Evolutionary conservation across 2,329 filamentous ascomycete species (phyloP).

Genomic region (Hypoxylon sp.): DNA sequence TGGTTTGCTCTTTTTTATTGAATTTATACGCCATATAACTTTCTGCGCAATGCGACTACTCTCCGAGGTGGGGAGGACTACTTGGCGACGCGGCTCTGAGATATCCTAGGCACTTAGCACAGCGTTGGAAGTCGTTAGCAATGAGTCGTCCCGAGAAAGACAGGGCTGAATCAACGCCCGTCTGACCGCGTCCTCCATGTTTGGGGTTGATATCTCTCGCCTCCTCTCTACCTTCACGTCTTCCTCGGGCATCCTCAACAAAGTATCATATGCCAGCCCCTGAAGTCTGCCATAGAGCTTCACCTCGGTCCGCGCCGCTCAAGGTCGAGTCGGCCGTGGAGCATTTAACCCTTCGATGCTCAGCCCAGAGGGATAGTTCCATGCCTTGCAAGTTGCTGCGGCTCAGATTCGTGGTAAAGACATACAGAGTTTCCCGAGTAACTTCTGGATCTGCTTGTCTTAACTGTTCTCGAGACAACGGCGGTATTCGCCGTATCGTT

Average conservation of each 20-base stretch:
- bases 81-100: not conserved
- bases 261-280: not conserved
- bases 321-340: not conserved
- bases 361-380: not conserved
- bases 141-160: not conserved
- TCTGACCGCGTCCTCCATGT: not conserved
- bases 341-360: not conserved
- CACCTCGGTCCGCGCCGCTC: not conserved
- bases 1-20: not conserved
- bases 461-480: conserved; percentile 3
- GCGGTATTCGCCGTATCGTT: conserved; percentile 7
- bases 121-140: not conserved
- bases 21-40: conserved; percentile 15
- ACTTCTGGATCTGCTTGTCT: not conserved
- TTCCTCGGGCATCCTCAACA: not conserved
- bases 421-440: no score
- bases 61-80: conserved; percentile 5
- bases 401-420: not conserved
- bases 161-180: not conserved
- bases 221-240: not conserved
- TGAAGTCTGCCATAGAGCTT: not conserved
- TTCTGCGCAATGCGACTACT: not conserved
- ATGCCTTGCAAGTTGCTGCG: not conserved
- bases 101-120: not conserved
- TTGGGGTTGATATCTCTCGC: not conserved